These are phyloP conservation scores for Drechslerella stenobrocha DNA, from an alignment of 2,329 filamentous ascomycete genomes.

Conservation along the genomic window DNA sequence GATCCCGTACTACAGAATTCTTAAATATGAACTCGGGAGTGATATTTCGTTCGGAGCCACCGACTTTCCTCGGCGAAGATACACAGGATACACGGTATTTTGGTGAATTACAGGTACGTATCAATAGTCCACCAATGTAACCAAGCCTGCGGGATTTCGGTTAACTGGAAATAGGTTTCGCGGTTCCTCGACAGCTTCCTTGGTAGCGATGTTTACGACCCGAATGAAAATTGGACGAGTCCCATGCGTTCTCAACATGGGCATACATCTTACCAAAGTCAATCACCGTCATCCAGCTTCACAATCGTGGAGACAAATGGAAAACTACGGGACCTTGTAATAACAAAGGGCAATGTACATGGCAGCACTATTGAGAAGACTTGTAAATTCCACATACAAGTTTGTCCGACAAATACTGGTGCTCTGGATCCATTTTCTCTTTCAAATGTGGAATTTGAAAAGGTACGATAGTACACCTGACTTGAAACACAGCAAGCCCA, in stretches of 20 bases:
- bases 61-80: conserved; percentile 1
- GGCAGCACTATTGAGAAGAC: neutral
- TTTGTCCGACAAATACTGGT: neutral
- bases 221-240: conserved; percentile 1
- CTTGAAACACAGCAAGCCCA: no score
- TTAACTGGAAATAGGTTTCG: neutral
- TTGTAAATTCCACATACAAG: conserved; percentile 3
- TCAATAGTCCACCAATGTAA: neutral
- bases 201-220: neutral
- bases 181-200: neutral
- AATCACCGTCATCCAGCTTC: neutral
- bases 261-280: neutral
- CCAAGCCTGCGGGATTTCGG: neutral
- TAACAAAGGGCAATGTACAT: neutral
- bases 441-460: neutral
- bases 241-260: neutral
- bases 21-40: neutral
- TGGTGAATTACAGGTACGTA: conserved; percentile 2
- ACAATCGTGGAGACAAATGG: neutral
- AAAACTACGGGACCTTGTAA: neutral
- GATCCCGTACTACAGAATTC: neutral
- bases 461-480: neutral
- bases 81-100: neutral
- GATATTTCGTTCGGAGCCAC: neutral
- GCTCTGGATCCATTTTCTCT: neutral